Evolutionary conservation across 495 filamentous ascomycete genomes (phyloP).

Genomic region (Durotheca rogersii): DNA sequence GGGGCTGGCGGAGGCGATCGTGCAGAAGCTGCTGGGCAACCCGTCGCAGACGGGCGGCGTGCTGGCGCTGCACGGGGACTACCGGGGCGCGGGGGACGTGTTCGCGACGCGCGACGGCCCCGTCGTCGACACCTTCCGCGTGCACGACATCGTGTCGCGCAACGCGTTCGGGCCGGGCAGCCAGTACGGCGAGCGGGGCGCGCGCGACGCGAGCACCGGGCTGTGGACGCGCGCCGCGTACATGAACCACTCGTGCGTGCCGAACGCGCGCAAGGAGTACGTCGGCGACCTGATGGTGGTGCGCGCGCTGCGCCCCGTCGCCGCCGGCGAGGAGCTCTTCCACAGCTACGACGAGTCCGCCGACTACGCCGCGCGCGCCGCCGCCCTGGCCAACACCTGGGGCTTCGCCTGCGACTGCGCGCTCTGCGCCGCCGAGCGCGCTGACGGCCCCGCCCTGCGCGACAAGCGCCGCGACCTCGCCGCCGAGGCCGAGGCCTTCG

Average conservation of each 20-base stretch:
- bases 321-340: slow-evolving; percentile 27
- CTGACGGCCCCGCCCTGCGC: slow-evolving; percentile 31
- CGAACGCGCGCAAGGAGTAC: slow-evolving; percentile 50
- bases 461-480: slow-evolving; percentile 34
- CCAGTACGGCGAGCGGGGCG: slow-evolving; percentile 28
- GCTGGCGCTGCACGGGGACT: slow-evolving; percentile 40
- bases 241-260: slow-evolving; percentile 57
- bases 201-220: slow-evolving; percentile 38
- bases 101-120: slow-evolving; percentile 17
- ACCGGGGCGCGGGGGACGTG: slow-evolving; percentile 33
- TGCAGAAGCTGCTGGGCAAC: slow-evolving; percentile 48
- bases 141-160: slow-evolving; percentile 39
- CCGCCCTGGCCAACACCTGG: slow-evolving; percentile 37
- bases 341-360: slow-evolving; percentile 15
- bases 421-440: slow-evolving; percentile 38
- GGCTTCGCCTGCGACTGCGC: slow-evolving; percentile 48
- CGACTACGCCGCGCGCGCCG: slow-evolving; percentile 13
- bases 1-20: slow-evolving; percentile 37
- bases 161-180: slow-evolving; percentile 39
- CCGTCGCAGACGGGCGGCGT: slow-evolving; percentile 41
- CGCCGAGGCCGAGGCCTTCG: slow-evolving; percentile 34
- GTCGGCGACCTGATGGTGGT: slow-evolving; percentile 62
- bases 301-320: slow-evolving; percentile 51
- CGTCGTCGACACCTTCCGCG: slow-evolving; percentile 41
- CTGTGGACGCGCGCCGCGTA: slow-evolving; percentile 55